Percentiles rank a stretch among this genome's conserved stretches.
These are phyloP conservation scores for Gloeostereum incarnatum DNA, from an alignment of 768 basidiomycete genomes.

Conservation along the genomic window DNA sequence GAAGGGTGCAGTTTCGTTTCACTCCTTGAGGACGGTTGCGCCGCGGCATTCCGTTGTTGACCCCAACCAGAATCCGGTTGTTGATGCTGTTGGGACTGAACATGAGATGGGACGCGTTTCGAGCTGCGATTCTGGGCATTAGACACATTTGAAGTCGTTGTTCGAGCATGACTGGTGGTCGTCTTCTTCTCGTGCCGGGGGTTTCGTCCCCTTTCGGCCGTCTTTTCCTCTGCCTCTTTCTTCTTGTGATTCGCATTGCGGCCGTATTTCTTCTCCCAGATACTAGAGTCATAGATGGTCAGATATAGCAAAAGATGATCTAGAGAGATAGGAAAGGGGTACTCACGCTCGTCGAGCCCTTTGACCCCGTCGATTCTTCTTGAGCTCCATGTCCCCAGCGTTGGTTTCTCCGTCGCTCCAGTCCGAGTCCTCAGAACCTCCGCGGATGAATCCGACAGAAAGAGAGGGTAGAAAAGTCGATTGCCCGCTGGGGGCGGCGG, in stretches of 20 bases:
- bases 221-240: constrained; percentile 29
- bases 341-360: constrained; percentile 91
- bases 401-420: constrained; percentile 56
- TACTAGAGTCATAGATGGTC: constrained; percentile 37
- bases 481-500: constrained; percentile 18
- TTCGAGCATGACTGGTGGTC: background rate
- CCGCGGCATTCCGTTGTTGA: constrained; percentile 1
- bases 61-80: constrained; percentile 12
- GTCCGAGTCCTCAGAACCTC: constrained; percentile 74
- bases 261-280: constrained; percentile 98
- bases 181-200: constrained; percentile 2
- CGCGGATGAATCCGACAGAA: constrained; percentile 75
- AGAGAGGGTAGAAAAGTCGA: constrained; percentile 85
- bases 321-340: constrained; percentile 1
- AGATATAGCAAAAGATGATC: constrained; percentile 1
- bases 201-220: constrained; percentile 4
- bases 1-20: constrained; percentile 68
- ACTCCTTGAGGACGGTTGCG: constrained; percentile 4
- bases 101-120: too few relatives aligned
- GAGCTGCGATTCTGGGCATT: background rate
- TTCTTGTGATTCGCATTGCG: constrained; percentile 86
- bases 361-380: constrained; percentile 90
- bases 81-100: constrained; percentile 13
- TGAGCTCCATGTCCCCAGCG: constrained; percentile 38
- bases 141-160: background rate